Percentiles rank a stretch among this genome's conserved stretches.
Evolutionary conservation across 345 rosid species (phyloP).

Genomic region (Rhizophora mangle): DNA sequence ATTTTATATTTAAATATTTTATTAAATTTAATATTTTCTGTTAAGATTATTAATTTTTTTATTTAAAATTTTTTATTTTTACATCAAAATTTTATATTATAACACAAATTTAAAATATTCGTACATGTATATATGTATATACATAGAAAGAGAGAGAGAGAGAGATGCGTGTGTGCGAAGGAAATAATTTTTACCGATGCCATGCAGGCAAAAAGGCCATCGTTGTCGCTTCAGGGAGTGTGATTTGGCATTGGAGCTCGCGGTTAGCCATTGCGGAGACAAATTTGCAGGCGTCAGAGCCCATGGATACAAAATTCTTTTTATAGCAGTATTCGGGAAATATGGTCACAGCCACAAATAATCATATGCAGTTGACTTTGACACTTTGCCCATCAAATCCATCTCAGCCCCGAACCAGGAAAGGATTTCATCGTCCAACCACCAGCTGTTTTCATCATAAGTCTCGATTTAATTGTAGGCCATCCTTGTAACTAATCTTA

Average conservation of each 20-base stretch:
- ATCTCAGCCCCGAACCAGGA: conserved; percentile 12
- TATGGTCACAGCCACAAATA: conserved; percentile 29
- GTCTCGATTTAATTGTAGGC: too few species aligned
- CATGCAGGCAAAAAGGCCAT: conserved; percentile 3
- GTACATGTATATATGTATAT: too few species aligned
- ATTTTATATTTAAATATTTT: too few species aligned
- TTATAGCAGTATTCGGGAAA: conserved; percentile 14
- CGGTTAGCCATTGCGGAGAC: conserved; percentile 22
- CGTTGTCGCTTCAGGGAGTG: conserved; percentile 6
- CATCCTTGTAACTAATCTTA: too few species aligned
- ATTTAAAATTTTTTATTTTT: too few species aligned
- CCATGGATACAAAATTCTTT: conserved; percentile 16
- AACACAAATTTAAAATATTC: too few species aligned
- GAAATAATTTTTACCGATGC: not conserved
- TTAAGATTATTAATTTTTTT: too few species aligned
- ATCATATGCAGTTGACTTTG: conserved; percentile 36
- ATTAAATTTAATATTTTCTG: too few species aligned
- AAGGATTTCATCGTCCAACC: too few species aligned
- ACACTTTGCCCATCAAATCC: conserved; percentile 13
- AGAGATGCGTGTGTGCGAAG: not conserved
- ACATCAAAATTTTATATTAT: too few species aligned
- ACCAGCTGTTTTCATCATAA: too few species aligned
- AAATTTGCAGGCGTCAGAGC: not conserved
- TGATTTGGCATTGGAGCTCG: conserved; percentile 6
- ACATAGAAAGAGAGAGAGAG: too few species aligned